These are phyloP conservation scores for Epichloe scottii DNA, from an alignment of 2,329 filamentous ascomycete species.

Conservation along the genomic window DNA sequence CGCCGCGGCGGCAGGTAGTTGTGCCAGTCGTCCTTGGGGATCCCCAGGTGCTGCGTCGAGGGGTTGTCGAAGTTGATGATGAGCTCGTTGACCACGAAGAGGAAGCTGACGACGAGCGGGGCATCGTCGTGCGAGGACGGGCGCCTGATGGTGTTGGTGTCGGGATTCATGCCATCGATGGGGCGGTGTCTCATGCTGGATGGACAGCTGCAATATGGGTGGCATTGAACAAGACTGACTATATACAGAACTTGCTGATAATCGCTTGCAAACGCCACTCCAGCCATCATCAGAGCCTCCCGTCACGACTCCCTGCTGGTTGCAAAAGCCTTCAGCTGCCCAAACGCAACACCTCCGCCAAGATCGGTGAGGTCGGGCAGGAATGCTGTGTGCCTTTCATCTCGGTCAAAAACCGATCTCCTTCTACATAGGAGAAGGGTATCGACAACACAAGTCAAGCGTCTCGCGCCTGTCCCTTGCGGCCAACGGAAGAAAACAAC, in stretches of 20 bases:
- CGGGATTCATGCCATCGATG: neutral
- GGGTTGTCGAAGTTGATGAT: slow-evolving; percentile 7
- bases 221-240: too few species aligned
- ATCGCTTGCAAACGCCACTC: neutral
- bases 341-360: slow-evolving; percentile 8
- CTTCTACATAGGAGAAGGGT: neutral
- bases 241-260: too few species aligned
- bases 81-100: slow-evolving; percentile 28
- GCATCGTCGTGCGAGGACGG: neutral
- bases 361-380: slow-evolving; percentile 12
- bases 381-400: slow-evolving; percentile 10
- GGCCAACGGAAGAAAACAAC: too few species aligned
- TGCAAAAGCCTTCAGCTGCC: slow-evolving; percentile 11
- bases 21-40: slow-evolving; percentile 12
- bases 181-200: neutral
- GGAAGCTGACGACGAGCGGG: slow-evolving; percentile 19
- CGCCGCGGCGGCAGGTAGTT: slow-evolving; percentile 20
- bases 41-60: neutral
- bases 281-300: neutral
- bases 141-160: too few species aligned
- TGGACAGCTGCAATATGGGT: too few species aligned
- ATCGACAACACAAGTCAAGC: neutral
- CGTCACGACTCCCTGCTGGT: neutral
- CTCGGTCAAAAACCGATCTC: neutral
- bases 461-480: neutral